Evolutionary conservation across 1,139 yeast species (phyloP).

Genomic region (Candida sp.): DNA sequence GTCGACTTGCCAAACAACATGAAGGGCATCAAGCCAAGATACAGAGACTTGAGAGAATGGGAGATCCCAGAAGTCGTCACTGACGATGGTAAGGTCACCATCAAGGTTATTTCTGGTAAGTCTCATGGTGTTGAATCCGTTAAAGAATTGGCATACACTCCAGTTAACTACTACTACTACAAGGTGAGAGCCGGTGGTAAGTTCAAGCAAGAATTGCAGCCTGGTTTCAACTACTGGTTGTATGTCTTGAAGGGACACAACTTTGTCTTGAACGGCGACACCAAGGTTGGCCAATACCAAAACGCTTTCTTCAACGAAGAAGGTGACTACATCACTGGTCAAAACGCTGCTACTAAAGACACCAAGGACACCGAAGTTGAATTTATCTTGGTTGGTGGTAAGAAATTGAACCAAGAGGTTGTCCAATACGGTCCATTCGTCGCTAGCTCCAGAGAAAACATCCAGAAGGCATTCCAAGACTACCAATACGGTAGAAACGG

Average conservation of each 20-base stretch:
- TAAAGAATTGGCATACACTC: conserved; percentile 83
- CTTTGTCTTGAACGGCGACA: conserved; percentile 50
- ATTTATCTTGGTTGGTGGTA: conserved; percentile 78
- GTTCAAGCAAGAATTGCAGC: conserved; percentile 64
- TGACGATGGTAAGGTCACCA: conserved; percentile 69
- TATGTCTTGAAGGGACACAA: conserved; percentile 68
- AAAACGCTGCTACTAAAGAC: conserved; percentile 40
- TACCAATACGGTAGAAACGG: conserved; percentile 74
- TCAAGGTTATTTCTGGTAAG: conserved; percentile 80
- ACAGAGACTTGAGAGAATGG: conserved; percentile 72
- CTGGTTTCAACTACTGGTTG: conserved; percentile 71
- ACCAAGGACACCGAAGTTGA: conserved; percentile 37
- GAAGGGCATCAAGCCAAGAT: conserved; percentile 76
- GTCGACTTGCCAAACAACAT: conserved; percentile 80
- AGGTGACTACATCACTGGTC: conserved; percentile 61
- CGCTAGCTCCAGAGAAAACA: conserved; percentile 64
- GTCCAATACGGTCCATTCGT: conserved; percentile 95
- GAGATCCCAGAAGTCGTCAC: conserved; percentile 70
- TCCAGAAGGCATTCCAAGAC: conserved; percentile 70
- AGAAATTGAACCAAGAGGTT: conserved; percentile 74
- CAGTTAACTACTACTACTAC: conserved; percentile 77
- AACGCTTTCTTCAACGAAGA: conserved; percentile 70
- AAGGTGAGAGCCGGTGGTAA: conserved; percentile 70
- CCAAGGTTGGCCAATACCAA: conserved; percentile 47
- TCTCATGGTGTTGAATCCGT: conserved; percentile 77